These are phyloP conservation scores for Penicillium maclennaniae DNA, from an alignment of 495 filamentous ascomycete species.

Conservation along the genomic window DNA sequence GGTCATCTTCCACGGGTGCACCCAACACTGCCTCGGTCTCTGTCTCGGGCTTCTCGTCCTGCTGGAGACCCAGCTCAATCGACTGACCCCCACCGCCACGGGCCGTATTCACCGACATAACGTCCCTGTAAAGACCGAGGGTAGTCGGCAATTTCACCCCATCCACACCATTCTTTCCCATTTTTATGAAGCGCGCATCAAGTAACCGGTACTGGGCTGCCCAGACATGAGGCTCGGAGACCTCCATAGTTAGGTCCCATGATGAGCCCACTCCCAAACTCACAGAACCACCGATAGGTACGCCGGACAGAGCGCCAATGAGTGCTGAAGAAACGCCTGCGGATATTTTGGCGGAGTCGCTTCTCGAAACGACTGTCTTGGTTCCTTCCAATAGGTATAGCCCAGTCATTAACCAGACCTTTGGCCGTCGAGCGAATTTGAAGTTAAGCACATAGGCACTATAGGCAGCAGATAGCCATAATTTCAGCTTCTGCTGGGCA, in stretches of 20 bases:
- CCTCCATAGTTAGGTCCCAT: slow-evolving; percentile 25
- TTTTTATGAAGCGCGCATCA: slow-evolving; percentile 20
- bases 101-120: slow-evolving; percentile 19
- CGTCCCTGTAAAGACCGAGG: slow-evolving; percentile 25
- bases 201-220: slow-evolving; percentile 26
- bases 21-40: background rate
- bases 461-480: slow-evolving; percentile 25
- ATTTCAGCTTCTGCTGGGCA: slow-evolving; percentile 21
- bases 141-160: slow-evolving; percentile 14
- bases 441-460: slow-evolving; percentile 23
- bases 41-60: background rate
- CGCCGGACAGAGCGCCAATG: slow-evolving; percentile 19
- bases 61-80: slow-evolving; percentile 14
- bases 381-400: slow-evolving; percentile 22
- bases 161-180: slow-evolving; percentile 8
- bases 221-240: slow-evolving; percentile 28
- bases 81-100: background rate
- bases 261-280: slow-evolving; percentile 16
- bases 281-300: slow-evolving; percentile 23
- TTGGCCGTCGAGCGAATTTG: slow-evolving; percentile 26
- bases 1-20: slow-evolving; percentile 1
- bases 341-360: slow-evolving; percentile 13
- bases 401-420: slow-evolving; percentile 25
- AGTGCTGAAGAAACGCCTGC: slow-evolving; percentile 19
- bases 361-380: slow-evolving; percentile 14